These are phyloP conservation scores for Dactylellina parvicollis DNA, from an alignment of 2,329 filamentous ascomycete species.

Conservation along the genomic window DNA sequence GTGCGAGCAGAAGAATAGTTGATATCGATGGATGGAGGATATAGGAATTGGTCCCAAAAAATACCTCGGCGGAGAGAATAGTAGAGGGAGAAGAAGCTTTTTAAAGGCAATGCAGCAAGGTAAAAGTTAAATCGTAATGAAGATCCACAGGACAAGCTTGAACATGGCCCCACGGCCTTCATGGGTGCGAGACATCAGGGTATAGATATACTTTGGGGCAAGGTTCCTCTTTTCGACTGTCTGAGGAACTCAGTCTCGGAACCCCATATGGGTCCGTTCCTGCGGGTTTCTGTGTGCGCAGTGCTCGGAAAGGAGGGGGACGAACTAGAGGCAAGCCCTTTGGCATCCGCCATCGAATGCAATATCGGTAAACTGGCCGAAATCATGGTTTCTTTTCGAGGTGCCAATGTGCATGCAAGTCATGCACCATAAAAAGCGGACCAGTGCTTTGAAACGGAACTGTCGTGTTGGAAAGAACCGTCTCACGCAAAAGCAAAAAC, in stretches of 20 bases:
- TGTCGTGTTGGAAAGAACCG: conserved; percentile 37
- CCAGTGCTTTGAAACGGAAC: conserved; percentile 31
- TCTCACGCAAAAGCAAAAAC: conserved; percentile 41
- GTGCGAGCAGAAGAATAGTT: conserved; percentile 5
- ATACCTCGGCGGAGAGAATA: conserved; percentile 42
- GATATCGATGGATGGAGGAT: conserved; percentile 10
- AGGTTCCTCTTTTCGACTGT: conserved; percentile 32
- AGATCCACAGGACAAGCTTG: conserved; percentile 49
- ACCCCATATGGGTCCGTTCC: conserved; percentile 23
- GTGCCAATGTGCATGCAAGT: conserved; percentile 41
- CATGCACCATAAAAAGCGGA: conserved; percentile 34
- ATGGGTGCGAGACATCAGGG: conserved; percentile 47
- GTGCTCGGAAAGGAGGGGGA: conserved; percentile 6
- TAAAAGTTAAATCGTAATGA: conserved; percentile 41
- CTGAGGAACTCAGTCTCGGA: conserved; percentile 14
- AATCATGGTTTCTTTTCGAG: conserved; percentile 20
- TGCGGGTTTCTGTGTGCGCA: conserved; percentile 18
- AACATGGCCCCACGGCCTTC: conserved; percentile 25
- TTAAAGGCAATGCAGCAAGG: conserved; percentile 41
- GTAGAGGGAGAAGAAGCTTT: conserved; percentile 22
- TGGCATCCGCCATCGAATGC: conserved; percentile 15
- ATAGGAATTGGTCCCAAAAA: conserved; percentile 23
- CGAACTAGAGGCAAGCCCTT: not conserved
- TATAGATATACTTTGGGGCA: conserved; percentile 53
- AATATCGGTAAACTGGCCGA: conserved; percentile 34